These are phyloP conservation scores for Scheffersomyces amazonensis DNA, from an alignment of 805 yeast species.

Conservation along the genomic window DNA sequence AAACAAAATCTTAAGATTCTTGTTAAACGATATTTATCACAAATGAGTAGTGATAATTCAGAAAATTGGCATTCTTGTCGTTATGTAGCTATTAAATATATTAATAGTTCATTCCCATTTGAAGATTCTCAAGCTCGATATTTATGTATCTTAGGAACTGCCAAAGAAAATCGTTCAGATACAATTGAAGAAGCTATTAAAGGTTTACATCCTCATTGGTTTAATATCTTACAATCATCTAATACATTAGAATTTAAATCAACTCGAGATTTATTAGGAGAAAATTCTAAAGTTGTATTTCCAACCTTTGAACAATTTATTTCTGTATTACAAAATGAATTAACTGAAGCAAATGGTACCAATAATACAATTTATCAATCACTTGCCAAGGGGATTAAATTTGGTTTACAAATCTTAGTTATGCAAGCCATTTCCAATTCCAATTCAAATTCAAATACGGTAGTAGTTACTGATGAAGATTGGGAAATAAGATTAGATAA, in stretches of 20 bases:
- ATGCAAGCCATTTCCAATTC: conserved; percentile 59
- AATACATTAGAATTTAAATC: conserved; percentile 41
- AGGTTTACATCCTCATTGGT: conserved; percentile 86
- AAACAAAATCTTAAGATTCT: conserved; percentile 39
- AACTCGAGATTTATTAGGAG: conserved; percentile 44
- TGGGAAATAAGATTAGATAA: conserved; percentile 71
- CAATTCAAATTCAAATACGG: conserved; percentile 44
- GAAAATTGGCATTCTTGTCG: conserved; percentile 48
- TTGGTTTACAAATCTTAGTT: conserved; percentile 56
- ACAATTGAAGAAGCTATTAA: conserved; percentile 74
- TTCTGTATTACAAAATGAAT: conserved; percentile 14
- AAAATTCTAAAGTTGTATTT: conserved; percentile 39
- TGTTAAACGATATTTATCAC: conserved; percentile 31
- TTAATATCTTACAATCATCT: conserved; percentile 47
- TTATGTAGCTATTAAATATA: conserved; percentile 61
- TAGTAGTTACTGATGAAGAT: conserved; percentile 65
- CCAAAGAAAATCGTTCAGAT: conserved; percentile 59
- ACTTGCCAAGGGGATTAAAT: conserved; percentile 43
- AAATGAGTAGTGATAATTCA: conserved; percentile 3
- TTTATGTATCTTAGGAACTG: conserved; percentile 64
- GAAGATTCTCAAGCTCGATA: conserved; percentile 64
- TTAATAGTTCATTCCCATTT: conserved; percentile 65
- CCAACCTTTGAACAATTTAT: conserved; percentile 53
- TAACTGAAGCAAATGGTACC: conserved; percentile 16
- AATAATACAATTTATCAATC: conserved; percentile 26